Percentiles rank a stretch among this genome's conserved stretches.
phyloP scores from a whole-genome alignment of 768 basidiomycete species.

The Lactifluus echinatus region DNA sequence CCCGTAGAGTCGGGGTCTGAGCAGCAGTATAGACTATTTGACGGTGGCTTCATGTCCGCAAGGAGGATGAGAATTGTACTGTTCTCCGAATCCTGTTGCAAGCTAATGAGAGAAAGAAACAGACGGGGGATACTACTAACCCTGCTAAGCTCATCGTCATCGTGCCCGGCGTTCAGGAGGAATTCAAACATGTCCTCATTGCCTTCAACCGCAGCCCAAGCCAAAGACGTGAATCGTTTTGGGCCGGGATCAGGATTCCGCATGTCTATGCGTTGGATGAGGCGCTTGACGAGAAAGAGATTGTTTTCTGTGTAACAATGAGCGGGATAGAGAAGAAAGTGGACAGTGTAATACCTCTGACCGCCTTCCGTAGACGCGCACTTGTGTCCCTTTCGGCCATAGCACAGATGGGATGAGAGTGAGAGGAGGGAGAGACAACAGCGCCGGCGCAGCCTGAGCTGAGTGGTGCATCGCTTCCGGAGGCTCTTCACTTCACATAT shows the following conservation, averaged over 20 bases:
- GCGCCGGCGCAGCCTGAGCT: conserved; percentile 15
- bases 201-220: conserved; percentile 85
- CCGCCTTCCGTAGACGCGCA: conserved; percentile 65
- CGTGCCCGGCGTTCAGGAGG: conserved; percentile 76
- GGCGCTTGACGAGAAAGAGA: conserved; percentile 82
- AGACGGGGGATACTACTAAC: conserved; percentile 32
- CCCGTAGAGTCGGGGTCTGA: conserved; percentile 55
- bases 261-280: conserved; percentile 80
- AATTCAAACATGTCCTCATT: conserved; percentile 93
- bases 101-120: background rate
- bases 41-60: conserved; percentile 64
- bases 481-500: background rate
- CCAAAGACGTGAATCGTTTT: conserved; percentile 76
- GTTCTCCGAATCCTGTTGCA: conserved; percentile 73
- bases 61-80: conserved; percentile 91
- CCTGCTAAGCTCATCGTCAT: conserved; percentile 87
- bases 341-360: conserved; percentile 47
- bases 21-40: conserved; percentile 38
- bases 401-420: conserved; percentile 23
- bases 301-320: conserved; percentile 66
- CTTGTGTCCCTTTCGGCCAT: conserved; percentile 84
- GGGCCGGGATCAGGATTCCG: conserved; percentile 78
- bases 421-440: conserved; percentile 19
- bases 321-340: background rate
- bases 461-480: conserved; percentile 11